Base-by-base conservation (phyloP, 2,329 filamentous ascomycete species). In the Cucurbitaria berberidis region DNA sequence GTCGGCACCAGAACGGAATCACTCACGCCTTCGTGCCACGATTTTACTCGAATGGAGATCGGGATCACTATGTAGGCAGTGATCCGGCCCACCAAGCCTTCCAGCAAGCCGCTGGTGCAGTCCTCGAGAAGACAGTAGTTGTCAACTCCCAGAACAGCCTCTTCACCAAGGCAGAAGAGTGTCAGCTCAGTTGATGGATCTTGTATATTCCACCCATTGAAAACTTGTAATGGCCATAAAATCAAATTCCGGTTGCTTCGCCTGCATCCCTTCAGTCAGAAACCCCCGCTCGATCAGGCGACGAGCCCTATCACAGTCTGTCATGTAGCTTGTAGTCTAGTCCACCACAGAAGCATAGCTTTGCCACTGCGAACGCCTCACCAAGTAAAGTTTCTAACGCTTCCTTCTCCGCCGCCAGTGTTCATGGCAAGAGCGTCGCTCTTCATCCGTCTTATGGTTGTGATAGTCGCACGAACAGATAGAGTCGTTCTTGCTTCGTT, bases 21-120 rank as follows among this genome's bases (percentile, higher is more conserved):
- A 76, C 74, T 21, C 76, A 80, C 50, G 78, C 72, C 2, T 80
- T 80, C 46, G 68, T 79, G 11, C 61, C 77, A 15, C 70, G 76
- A 41, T 80, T 80, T 54, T 64, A 66, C 15, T 73, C 66, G n/a
- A 49, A 63, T 3, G 72, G 74, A 36, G 77, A 80, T 46, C 68
- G 78, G 24, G 71, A 78, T 48, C 79, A 76, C 54, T 80, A 80
- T 50, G 73, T 78, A 19, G 64, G 75, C 16, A 53, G 73, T 0
- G 78, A 80, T 53, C 73, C 74, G 4, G 68, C 64, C 0, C 77
- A 80, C 41, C 58, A 74, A 39, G 65, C 61, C 0, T 79, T 80
- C 59, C 74, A 76, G 38, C 63, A 69, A 24, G 59, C 60, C n/a
- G 65, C 72, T 24, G 53, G 55, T 1, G 57, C 64, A 6, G 56